Evolutionary conservation across 2,329 filamentous ascomycete species (phyloP).

Genomic region (Chaetomium strumarium): DNA sequence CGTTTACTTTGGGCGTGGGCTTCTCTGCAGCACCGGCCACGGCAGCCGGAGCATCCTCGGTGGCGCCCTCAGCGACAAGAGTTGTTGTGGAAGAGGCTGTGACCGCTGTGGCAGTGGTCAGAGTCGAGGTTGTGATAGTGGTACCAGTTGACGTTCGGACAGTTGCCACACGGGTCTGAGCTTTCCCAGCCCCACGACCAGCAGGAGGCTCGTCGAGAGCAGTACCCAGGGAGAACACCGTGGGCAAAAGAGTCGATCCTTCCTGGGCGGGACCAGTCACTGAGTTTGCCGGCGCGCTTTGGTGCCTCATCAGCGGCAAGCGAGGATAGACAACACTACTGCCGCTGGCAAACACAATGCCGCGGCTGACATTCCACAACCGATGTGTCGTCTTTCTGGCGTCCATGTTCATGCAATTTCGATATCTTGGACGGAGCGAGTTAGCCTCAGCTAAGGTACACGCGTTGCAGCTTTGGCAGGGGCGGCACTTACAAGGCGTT

Average conservation of each 20-base stretch:
- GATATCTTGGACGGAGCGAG: neutral
- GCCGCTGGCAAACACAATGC: conserved; percentile 33
- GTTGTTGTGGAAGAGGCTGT: neutral
- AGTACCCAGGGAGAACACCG: neutral
- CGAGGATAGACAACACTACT: conserved; percentile 23
- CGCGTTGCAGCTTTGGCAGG: no score
- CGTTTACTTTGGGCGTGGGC: neutral
- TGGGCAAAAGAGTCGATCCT: neutral
- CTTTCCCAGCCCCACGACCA: neutral
- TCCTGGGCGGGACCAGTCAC: neutral
- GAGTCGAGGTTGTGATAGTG: neutral
- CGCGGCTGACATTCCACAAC: conserved; percentile 34
- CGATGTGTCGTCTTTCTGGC: conserved; percentile 10
- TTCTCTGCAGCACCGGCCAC: neutral
- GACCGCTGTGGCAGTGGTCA: neutral
- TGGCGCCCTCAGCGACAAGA: neutral
- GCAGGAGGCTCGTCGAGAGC: neutral
- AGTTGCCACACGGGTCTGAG: neutral
- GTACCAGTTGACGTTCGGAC: neutral
- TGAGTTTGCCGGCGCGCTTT: conserved; percentile 11
- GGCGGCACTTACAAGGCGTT: neutral
- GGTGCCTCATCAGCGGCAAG: conserved; percentile 17
- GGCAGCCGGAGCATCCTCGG: neutral
- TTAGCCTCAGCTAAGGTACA: conserved; percentile 7
- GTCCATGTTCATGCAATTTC: conserved; percentile 16